Evolutionary conservation across 1,284 basidiomycete genomes (phyloP).

Genomic region (Sutorius eximius): DNA sequence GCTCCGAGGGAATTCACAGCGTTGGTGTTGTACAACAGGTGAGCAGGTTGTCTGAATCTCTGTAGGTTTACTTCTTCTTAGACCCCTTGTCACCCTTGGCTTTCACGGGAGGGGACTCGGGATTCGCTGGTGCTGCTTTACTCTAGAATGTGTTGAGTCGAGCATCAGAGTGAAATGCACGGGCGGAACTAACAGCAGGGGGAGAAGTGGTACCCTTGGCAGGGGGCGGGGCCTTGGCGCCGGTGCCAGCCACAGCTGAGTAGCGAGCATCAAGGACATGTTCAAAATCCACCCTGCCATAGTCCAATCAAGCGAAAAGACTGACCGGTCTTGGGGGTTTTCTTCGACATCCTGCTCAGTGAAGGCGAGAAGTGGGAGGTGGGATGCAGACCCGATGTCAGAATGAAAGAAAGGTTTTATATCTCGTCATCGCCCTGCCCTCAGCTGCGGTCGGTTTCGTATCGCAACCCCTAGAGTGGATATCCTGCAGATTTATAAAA

Average conservation of each 20-base stretch:
- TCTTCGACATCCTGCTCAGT: slow-evolving; percentile 27
- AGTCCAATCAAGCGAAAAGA: not conserved
- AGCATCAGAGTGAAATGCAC: not conserved
- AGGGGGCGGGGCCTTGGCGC: slow-evolving; percentile 21
- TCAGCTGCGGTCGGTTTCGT: slow-evolving; percentile 23
- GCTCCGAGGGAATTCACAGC: slow-evolving; percentile 1
- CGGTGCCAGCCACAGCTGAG: slow-evolving; percentile 16
- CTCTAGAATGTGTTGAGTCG: slow-evolving; percentile 16
- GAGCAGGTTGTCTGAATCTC: not conserved
- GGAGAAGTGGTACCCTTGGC: slow-evolving; percentile 26
- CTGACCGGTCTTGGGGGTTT: slow-evolving; percentile 27
- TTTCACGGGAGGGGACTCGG: slow-evolving; percentile 32
- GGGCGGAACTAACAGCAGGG: slow-evolving; percentile 17
- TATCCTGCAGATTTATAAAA: slow-evolving; percentile 12
- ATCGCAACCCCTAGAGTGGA: slow-evolving; percentile 9
- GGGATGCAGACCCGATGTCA: not conserved
- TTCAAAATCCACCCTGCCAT: slow-evolving; percentile 4
- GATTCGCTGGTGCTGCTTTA: slow-evolving; percentile 20
- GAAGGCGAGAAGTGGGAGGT: slow-evolving; percentile 1
- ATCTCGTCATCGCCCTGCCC: slow-evolving; percentile 27
- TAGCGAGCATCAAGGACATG: not conserved
- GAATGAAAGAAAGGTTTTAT: slow-evolving; percentile 24
- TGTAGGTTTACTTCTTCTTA: slow-evolving; percentile 34
- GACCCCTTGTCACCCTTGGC: slow-evolving; percentile 24
- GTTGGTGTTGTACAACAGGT: slow-evolving; percentile 8